Base-by-base conservation (phyloP, 2,329 filamentous ascomycete species). In the Bisporella sp. region DNA sequence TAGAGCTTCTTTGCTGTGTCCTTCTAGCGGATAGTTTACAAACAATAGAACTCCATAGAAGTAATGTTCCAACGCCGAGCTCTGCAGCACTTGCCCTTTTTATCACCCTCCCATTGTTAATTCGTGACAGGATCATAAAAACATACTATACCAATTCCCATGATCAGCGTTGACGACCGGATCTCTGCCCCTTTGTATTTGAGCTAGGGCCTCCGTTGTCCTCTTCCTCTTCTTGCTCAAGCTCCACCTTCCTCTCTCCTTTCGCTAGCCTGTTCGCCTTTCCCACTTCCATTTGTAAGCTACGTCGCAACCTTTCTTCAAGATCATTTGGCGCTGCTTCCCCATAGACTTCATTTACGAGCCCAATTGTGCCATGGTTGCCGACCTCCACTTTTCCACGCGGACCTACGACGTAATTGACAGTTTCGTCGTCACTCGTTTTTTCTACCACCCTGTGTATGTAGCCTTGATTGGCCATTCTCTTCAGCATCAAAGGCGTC, bases 301-400 rank as follows among this genome's bases (percentile, higher is more conserved):
- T 89, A 46, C 75, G 73, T 30, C 74, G 69, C 45, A 90, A 66
- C 62, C 79, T 81, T 63, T 71, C 75, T 55, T 84, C 76, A 47
- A 85, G 63, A 56, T 82, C 78, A 3, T 75, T 71, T 1, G 70
- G 70, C 42, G 72, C 70, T 30, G 54, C 56, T 6, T 72, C 71
- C 1, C 75, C 79, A 64, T 81, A 85, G 1, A 84, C 73, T 48
- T 76, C 68, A 63, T 80, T 69, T 4, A 90, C 81, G 55, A 96
- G 69, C 0, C 81, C 82, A 13, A 82, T 80, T 9, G 93, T 85
- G 1, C 87, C 88, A 46, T 82, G 77, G n/a, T 83, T 74, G 0
- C 87, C 88, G 35, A 97, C 79, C 68, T 97, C 93, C 6, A 91
- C 76, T 68, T 87, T 93, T 5, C 87, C 92, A 28, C 93, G 78